Evolutionary conservation across 139 green algal species (phyloP).

Genomic region (Astrephomene gubernaculifera): DNA sequence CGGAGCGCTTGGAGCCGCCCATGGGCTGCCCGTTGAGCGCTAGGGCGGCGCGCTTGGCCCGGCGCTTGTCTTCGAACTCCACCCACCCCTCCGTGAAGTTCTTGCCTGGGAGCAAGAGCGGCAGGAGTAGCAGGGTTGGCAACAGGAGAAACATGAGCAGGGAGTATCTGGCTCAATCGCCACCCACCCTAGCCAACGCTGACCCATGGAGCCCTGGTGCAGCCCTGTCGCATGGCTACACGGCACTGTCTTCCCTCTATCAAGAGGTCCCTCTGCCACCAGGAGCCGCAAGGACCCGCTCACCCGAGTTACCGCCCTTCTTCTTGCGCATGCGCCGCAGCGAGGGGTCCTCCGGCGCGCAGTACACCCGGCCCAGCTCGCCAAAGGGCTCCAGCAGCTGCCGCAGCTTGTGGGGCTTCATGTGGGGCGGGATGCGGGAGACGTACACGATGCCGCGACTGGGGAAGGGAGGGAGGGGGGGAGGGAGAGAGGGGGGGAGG

Average conservation of each 20-base stretch:
- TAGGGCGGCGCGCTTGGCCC: constrained; percentile 82
- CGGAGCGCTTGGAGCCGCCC: constrained; percentile 78
- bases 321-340: constrained; percentile 51
- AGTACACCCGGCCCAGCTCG: constrained; percentile 85
- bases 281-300: not conserved
- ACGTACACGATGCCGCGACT: constrained; percentile 89
- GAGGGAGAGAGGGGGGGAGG: not conserved
- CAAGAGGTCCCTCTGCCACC: not conserved
- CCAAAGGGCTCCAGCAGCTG: constrained; percentile 88
- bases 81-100: constrained; percentile 98
- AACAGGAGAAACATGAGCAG: not conserved
- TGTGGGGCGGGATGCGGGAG: constrained; percentile 71
- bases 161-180: too few species aligned
- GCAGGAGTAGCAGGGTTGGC: not conserved
- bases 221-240: not conserved
- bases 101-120: constrained; percentile 72
- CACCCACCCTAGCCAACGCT: not conserved
- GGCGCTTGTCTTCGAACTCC: constrained; percentile 94
- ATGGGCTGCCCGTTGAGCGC: constrained; percentile 86
- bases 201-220: not conserved
- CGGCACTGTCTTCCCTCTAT: not conserved
- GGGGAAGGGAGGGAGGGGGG: not conserved
- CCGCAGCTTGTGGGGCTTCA: constrained; percentile 93
- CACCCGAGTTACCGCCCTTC: constrained; percentile 77
- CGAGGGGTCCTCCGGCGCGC: constrained; percentile 79